Base-by-base conservation (phyloP, 2,329 filamentous ascomycete genomes). In the Fusarium sp. region DNA sequence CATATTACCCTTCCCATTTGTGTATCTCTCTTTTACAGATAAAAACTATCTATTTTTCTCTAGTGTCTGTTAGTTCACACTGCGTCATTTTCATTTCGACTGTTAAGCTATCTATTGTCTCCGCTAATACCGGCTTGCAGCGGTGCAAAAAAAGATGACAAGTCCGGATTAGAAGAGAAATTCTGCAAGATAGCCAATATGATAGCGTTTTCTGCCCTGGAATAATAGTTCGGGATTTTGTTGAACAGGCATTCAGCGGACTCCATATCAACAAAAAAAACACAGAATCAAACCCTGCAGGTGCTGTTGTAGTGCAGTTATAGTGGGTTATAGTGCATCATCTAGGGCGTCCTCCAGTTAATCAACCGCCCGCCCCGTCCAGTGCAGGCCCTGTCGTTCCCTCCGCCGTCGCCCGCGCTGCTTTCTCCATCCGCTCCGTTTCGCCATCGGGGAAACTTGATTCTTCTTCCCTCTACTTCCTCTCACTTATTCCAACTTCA, bases 21-120 rank as follows among this genome's bases (percentile, higher is more conserved):
- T 47, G 25, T 32, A 53, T 64, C 33, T 28, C 23, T 40, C 9
- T 37, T 37, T 23, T 38, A n/a, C 46, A 49, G 40, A 50, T 42
- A 30, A 38, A 52, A 42, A n/a, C 32, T 49, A 49, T 38, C 32
- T 49, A 37, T 25, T 68, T 69, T 73, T 61, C 64, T 63, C 47
- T 77, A 67, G 75, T 71, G 60, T 60, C 62, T 58, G 63, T 69
- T 75, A 69, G 67, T 74, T 68, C 49, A 56, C 23, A 19, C 72
- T 77, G 75, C 75, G 75, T 77, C 70, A 77, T 77, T 77, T 77
- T 77, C 67, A 74, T 77, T 77, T 77, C 43, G 59, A 71, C 32
- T 30, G 43, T 49, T 46, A 19, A 38, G 35, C 32, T 60, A 52
- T 62, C 40, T 50, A 30, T 67, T 28, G 60, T 64, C 52, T 64